Base-by-base conservation (phyloP, 208 protist genomes). In the Trypanosomatidae sp. region DNA sequence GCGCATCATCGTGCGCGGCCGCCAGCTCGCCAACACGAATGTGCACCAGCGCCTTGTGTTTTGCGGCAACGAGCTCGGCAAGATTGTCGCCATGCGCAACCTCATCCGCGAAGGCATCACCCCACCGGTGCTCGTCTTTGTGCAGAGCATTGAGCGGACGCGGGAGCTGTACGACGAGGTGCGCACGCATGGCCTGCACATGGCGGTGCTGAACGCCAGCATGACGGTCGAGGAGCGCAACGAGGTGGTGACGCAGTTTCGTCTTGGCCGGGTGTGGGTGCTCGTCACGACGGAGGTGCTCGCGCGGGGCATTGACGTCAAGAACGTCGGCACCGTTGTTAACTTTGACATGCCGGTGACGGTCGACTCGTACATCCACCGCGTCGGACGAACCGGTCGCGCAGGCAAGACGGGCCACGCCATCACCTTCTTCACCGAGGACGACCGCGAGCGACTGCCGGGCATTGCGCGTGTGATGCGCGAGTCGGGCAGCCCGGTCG, bases 311-410 rank as follows among this genome's bases (percentile, higher is more conserved):
- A 96, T 99, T 43, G 96, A 99, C 64, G 98, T 99, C 56, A 96
- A 96, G 46, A 96, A 94, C 47, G 88, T 99, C 20, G 79, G 79
- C 35, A 87, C 84, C 4, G 97, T 99, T 18, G 96, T 99, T 69
- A 99, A 99, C 74, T 98, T 97, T 61, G 97, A 99, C 64, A 95
- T 99, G 40, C 97, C 97, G 1, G 70, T 87, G 8, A 94, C 86
- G 1, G 61, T 95, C 4, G 77, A 93, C 24, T 80, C 63, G 16
- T 99, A 99, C 60, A 95, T 99, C 53, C 97, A 99, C 58, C 80
- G 96, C 19, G 84, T 99, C 23, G 97, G 92, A 27, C 73, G 89
- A 21, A 91, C 77, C 23, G 95, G 83, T 43, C 88, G 80, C 58
- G 95, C 70, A 26, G 95, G 74, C 21, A 76, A 75, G 71, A 54